Evolutionary conservation across 108 stramenopile genomes (phyloP).

Genomic region (Nannochloropsis salina): DNA sequence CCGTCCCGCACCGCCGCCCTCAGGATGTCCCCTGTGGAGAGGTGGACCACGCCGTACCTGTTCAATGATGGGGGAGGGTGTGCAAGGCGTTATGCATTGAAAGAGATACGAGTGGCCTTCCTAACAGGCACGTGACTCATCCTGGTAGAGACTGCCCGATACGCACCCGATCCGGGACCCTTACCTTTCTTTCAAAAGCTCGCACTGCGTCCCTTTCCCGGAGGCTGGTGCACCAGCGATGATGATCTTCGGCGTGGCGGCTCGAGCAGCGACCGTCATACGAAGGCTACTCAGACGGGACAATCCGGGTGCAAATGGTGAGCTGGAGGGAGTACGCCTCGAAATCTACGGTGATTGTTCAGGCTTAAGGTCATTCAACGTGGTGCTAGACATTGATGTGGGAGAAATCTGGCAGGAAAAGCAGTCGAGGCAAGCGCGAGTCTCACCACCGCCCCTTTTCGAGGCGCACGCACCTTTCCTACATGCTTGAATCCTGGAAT

Average conservation of each 20-base stretch:
- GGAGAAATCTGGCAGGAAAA: neutral
- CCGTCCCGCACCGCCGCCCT: slow-evolving; percentile 73
- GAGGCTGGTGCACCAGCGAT: slow-evolving; percentile 91
- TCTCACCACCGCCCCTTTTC: neutral
- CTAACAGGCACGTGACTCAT: too few species aligned
- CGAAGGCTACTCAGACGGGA: neutral
- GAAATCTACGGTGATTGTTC: too few species aligned
- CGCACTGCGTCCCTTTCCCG: slow-evolving; percentile 81
- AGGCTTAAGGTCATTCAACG: too few species aligned
- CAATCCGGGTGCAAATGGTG: neutral
- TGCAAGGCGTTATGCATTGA: slow-evolving; percentile 53
- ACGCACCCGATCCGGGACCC: slow-evolving; percentile 30
- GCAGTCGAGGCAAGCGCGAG: neutral
- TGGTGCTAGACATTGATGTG: too few species aligned
- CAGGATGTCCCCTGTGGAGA: slow-evolving; percentile 84
- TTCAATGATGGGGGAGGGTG: slow-evolving; percentile 61
- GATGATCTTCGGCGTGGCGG: slow-evolving; percentile 53
- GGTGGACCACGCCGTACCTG: slow-evolving; percentile 72
- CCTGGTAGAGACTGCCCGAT: slow-evolving; percentile 29
- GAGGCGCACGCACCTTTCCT: neutral
- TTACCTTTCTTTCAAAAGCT: slow-evolving; percentile 45
- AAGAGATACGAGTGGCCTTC: too few species aligned
- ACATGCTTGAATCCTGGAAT: neutral
- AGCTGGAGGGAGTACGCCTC: too few species aligned
- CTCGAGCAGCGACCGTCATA: neutral